Base-by-base conservation (phyloP, 2,329 filamentous ascomycete genomes). In the Trichoderma gracile region DNA sequence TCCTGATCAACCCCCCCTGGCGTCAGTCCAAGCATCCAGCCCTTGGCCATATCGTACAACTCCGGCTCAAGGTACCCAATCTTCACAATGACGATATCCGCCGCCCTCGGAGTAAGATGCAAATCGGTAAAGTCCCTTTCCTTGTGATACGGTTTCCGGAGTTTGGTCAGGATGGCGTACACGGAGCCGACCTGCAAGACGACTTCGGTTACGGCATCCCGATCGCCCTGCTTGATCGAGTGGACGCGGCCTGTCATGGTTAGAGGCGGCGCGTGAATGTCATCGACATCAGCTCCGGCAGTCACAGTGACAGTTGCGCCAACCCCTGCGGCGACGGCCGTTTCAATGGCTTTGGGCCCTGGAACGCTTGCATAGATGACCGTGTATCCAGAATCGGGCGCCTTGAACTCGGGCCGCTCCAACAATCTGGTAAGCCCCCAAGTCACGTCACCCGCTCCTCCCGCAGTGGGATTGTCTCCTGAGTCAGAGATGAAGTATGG, bases 21-120 rank as follows among this genome's bases (percentile, higher is more conserved):
- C 0, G 82, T 84, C 17, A 85, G 73, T 0, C 75, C 82, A 1
- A 84, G 75, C 78, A 84, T 83, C 82, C 82, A 85, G 60, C 80
- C 81, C 8, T 74, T 75, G 0, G 82, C 79, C 82, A 85, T 85
- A 57, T 78, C 78, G 65, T 82, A 83, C 5, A 84, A 72, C 68
- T 85, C 79, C 3, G 82, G 82, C 69, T 85, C 82, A 1, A 85
- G 71, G 64, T 84, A 85, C 17, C 82, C 82, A 50, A 85, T 85
- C 71, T 85, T 84, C 25, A 84, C 81, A 49, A 85, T 78, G 0
- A 84, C 81, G 23, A 85, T 78, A 66, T 82, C 80, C 0, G 78
- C 77, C 5, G 74, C 68, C 2, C 81, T 77, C 1, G 82, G 82
- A 9, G 72, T 53, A 0, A 85, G 77, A 49, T 78, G 64, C 0